Percentiles rank a stretch among this genome's conserved stretches.
Evolutionary conservation across 768 basidiomycete genomes (phyloP).

Genomic region (Clitopilus hobsonii): DNA sequence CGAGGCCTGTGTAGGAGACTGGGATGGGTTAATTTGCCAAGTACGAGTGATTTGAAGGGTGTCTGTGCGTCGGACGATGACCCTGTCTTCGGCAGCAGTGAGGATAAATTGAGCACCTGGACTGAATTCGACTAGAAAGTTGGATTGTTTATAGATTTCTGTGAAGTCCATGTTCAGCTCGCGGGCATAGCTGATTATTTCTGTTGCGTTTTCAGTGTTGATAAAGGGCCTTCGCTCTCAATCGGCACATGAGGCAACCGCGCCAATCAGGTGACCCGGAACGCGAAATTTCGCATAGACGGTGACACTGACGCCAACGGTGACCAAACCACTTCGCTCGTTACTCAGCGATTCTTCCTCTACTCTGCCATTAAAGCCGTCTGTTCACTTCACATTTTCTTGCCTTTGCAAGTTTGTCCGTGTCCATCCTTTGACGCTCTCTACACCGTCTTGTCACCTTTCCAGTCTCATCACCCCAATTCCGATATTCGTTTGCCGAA

Average conservation of each 20-base stretch:
- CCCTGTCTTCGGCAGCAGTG: constrained; percentile 70
- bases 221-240: too few species aligned
- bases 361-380: not conserved
- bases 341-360: not conserved
- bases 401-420: not conserved
- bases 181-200: too few species aligned
- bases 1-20: constrained; percentile 44
- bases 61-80: constrained; percentile 81
- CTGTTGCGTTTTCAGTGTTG: too few species aligned
- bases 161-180: constrained; percentile 70
- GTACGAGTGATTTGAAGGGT: constrained; percentile 80
- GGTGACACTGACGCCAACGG: too few species aligned
- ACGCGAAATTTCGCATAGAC: not conserved
- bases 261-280: not conserved
- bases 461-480: constrained; percentile 4
- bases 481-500: too few species aligned
- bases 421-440: too few species aligned
- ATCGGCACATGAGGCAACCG: not conserved
- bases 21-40: constrained; percentile 61
- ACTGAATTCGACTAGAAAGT: constrained; percentile 73
- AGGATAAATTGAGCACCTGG: constrained; percentile 85
- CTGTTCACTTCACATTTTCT: not conserved
- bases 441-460: not conserved
- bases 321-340: too few species aligned
- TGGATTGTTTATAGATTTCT: constrained; percentile 74